These are phyloP conservation scores for Aspergillus sp. DNA, from an alignment of 2,329 filamentous ascomycete genomes.

Conservation along the genomic window DNA sequence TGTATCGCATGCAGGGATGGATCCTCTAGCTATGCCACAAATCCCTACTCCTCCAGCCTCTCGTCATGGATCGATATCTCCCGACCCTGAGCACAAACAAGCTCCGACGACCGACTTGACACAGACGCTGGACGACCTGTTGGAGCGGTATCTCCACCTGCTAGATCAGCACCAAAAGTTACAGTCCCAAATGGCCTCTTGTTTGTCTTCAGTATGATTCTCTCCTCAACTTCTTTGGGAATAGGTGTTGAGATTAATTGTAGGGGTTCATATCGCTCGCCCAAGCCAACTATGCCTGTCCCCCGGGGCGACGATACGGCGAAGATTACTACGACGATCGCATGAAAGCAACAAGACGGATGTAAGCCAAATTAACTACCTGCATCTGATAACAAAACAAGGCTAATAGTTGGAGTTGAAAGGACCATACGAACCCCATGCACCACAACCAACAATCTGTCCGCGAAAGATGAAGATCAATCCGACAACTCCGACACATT, in stretches of 20 bases:
- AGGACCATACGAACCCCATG: background rate
- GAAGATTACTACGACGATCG: slow-evolving; percentile 50
- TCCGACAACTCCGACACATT: too few species aligned
- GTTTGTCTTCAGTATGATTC: slow-evolving; percentile 39
- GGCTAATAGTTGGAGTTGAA: background rate
- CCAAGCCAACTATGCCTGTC: slow-evolving; percentile 47
- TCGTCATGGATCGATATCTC: slow-evolving; percentile 26
- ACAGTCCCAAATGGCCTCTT: slow-evolving; percentile 35
- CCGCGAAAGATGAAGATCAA: too few species aligned
- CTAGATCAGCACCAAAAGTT: slow-evolving; percentile 43
- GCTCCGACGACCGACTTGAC: slow-evolving; percentile 19
- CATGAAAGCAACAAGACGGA: slow-evolving; percentile 46
- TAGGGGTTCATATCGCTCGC: slow-evolving; percentile 49
- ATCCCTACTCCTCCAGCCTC: slow-evolving; percentile 36
- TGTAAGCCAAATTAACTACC: slow-evolving; percentile 26
- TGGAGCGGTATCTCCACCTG: slow-evolving; percentile 43
- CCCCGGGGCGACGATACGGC: slow-evolving; percentile 45
- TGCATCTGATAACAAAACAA: background rate
- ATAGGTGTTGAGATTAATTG: slow-evolving; percentile 1
- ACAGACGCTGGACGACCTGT: slow-evolving; percentile 36
- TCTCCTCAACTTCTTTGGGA: background rate
- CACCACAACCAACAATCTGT: too few species aligned
- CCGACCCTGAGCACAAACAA: slow-evolving; percentile 18
- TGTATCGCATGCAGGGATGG: background rate
- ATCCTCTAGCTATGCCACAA: slow-evolving; percentile 25